A percentile compares a stretch with the other conserved stretches of the same genome.
These are phyloP conservation scores for Trichocomaceae sp. DNA, from an alignment of 2,329 filamentous ascomycete species.

Conservation along the genomic window DNA sequence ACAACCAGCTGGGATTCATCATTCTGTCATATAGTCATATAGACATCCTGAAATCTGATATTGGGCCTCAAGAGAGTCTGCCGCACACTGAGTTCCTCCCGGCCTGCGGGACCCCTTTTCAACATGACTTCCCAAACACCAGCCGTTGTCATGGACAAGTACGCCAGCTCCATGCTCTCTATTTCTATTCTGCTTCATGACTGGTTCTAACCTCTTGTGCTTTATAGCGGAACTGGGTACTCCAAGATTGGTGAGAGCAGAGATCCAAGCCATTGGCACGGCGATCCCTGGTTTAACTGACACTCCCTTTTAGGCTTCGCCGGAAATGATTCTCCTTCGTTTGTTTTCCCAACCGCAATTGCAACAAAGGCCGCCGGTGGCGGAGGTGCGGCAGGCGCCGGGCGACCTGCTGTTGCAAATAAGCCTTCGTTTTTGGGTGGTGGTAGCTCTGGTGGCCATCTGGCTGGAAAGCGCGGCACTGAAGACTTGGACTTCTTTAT, in stretches of 20 bases:
- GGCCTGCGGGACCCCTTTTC: constrained; percentile 12
- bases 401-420: constrained; percentile 81
- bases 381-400: constrained; percentile 70
- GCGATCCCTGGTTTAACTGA: constrained; percentile 31
- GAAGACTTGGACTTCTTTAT: constrained; percentile 99
- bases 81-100: constrained; percentile 6
- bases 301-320: constrained; percentile 66
- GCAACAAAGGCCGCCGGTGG: constrained; percentile 77
- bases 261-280: constrained; percentile 7
- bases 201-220: constrained; percentile 32
- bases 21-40: background rate
- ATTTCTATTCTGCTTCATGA: constrained; percentile 14
- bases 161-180: constrained; percentile 43
- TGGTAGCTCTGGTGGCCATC: constrained; percentile 71
- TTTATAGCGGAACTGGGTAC: constrained; percentile 87
- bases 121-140: constrained; percentile 95
- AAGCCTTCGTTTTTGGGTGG: constrained; percentile 94
- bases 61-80: background rate
- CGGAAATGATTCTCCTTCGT: constrained; percentile 97
- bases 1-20: background rate
- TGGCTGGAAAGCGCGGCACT: constrained; percentile 88
- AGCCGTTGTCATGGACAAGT: constrained; percentile 99
- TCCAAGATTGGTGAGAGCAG: constrained; percentile 81
- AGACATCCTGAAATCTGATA: background rate
- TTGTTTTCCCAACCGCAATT: constrained; percentile 98